phyloP scores from a whole-genome alignment of 352 stramenopile genomes.

The Saprolegnia diclina region DNA sequence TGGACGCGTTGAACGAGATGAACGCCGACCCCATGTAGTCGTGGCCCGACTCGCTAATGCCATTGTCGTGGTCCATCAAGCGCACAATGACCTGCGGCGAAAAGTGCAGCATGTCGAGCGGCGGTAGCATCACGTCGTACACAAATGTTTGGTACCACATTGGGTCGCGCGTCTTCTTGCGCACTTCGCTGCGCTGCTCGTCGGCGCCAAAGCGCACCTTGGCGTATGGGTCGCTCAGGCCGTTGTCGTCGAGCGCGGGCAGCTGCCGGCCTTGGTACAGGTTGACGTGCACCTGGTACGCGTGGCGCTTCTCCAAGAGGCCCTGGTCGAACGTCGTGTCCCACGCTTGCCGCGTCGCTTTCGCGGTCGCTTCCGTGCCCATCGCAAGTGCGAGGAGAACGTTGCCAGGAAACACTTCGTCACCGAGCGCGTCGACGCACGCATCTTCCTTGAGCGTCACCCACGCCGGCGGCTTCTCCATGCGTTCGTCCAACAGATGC shows the following conservation, averaged over 20 bases:
- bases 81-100: constrained; percentile 71
- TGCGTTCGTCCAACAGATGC: constrained; percentile 58
- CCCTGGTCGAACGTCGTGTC: constrained; percentile 43
- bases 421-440: constrained; percentile 64
- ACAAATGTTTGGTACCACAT: constrained; percentile 85
- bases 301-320: constrained; percentile 67
- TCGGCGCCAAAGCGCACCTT: constrained; percentile 74
- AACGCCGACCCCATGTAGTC: constrained; percentile 28
- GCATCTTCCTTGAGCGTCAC: constrained; percentile 77
- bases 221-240: constrained; percentile 77
- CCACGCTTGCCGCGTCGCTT: constrained; percentile 41
- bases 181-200: constrained; percentile 68
- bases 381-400: constrained; percentile 74
- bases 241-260: constrained; percentile 77
- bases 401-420: constrained; percentile 79
- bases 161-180: constrained; percentile 75
- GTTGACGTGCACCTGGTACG: constrained; percentile 79
- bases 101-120: constrained; percentile 46
- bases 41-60: constrained; percentile 23
- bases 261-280: constrained; percentile 78
- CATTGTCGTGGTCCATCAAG: constrained; percentile 74
- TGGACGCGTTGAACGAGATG: constrained; percentile 50
- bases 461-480: constrained; percentile 58
- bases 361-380: constrained; percentile 60
- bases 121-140: constrained; percentile 80